Base-by-base conservation (phyloP, 805 yeast species). In the Lipomyces yamanashiensis region DNA sequence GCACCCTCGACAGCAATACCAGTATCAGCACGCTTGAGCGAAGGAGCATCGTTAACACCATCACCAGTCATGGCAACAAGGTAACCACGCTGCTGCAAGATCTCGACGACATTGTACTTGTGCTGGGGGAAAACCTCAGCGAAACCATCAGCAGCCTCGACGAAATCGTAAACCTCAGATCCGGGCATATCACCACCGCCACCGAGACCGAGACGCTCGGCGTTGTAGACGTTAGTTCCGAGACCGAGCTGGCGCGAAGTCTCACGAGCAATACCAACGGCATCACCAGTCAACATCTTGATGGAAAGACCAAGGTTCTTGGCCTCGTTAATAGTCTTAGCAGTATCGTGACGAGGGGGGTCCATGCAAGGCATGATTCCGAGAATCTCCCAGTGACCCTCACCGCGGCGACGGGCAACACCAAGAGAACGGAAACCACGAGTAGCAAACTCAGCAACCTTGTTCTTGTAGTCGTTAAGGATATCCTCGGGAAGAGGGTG, bases 341-440 rank as follows among this genome's bases (percentile, higher is more conserved):
- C 96, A 83, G 97, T 92, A 81, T 92, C 97, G 82, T 92, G 96
- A 87, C 97, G 89, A 82, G 97, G 97, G 76, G 97, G 97, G 82
- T 92, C 97, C 92, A 90, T 89, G 83, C 96, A 91, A 80, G 97
- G 97, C 97, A 92, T 91, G 79, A 92, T 92, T 79, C 97, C 97
- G 77, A 92, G 83, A 74, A 92, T 91, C 83, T 92, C 97, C 97
- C 97, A 92, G 87, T 90, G 96, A 75, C 96, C 96, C 81, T 90
- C 96, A 82, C 96, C 97, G 84, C 96, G 87, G 90, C 90, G 90
- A 86, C 97, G 90, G 71, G 97, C 97, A 83, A 92, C 97, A 88
- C 97, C 97, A 78, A 92, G 85, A 76, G 97, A 92, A 82, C 97
- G 86, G 93, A 90, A 92, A 86, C 97, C 97, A 87, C 97, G 88